Base-by-base conservation (phyloP, 345 rosid genomes). In the Aquilaria yunnanensis region DNA sequence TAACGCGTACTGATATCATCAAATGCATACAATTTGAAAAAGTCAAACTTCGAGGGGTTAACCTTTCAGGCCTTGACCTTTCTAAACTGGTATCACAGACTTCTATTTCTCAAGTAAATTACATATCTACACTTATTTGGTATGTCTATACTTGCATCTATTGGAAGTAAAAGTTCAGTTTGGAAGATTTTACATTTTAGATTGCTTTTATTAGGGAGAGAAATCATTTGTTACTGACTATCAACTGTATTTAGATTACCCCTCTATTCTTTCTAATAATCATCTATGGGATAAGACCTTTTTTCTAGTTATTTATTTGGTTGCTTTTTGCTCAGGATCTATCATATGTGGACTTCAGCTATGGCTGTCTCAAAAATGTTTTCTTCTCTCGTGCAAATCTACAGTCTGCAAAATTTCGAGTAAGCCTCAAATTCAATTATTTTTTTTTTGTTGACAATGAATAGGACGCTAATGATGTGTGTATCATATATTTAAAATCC, bases 381-480 rank as follows among this genome's bases (percentile, higher is more conserved):
- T 83, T 90, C 77, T 90, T 93, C 81, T 88, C 96, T 13, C 92
- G 94, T 56, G 94, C 98, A 66, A 83, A 90, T 66, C 97, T 93
- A 57, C 98, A 86, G 0, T 74, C 75, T 69, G 97, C 94, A 54
- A 90, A 90, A 69, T 90, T 93, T 54, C 82, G 85, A 87, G 98
- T 93, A 70, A 50, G 81, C 61, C 43, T 58, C 43, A 37, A 13
- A 10, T 37, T 58, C 65, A 41, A 2, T 48, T 8, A 50, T 46
- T 37, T 37, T 5, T 37, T 37, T 34, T 23, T 56, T 59, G 53
- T 49, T 64, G 16, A 48, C 23, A 14, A 43, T 59, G 29, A 32
- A 37, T 47, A 57, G 34, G 47, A 10, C n/a, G 30, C 53, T 29
- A 10, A 33, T 30, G 14, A 14, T 46, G 32, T 14, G 8, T 58